A percentile compares a stretch with the other conserved stretches of the same genome.
Evolutionary conservation across 305 asterid species (phyloP).

Genomic region (Rubia balearica): DNA sequence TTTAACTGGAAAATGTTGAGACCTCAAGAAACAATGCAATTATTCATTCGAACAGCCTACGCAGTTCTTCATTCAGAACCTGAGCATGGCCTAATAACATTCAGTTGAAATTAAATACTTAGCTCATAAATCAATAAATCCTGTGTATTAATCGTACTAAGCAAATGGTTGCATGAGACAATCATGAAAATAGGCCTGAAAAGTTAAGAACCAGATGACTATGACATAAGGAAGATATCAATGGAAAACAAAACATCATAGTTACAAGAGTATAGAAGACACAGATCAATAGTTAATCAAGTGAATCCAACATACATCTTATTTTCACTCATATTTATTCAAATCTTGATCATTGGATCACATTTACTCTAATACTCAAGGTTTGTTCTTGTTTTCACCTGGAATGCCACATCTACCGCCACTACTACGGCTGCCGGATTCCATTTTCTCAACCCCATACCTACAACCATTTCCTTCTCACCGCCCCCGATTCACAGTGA

Average conservation of each 20-base stretch:
- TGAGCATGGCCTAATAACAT: not conserved
- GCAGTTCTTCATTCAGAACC: not conserved
- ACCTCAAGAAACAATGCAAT: not conserved
- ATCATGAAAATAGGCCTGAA: not conserved
- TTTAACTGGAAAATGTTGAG: not conserved
- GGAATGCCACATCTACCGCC: too few relatives aligned
- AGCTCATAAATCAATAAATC: not conserved
- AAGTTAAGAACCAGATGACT: not conserved
- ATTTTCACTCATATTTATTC: too few relatives aligned
- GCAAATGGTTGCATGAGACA: too few relatives aligned
- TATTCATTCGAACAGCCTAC: not conserved
- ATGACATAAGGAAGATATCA: not conserved
- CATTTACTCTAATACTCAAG: too few relatives aligned
- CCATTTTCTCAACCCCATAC: too few relatives aligned
- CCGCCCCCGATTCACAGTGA: too few relatives aligned
- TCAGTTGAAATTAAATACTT: not conserved
- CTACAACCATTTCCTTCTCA: too few relatives aligned
- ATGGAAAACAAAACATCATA: not conserved
- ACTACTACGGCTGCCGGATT: too few relatives aligned
- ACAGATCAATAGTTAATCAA: too few relatives aligned
- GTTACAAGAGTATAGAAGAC: not conserved
- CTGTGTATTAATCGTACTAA: not conserved
- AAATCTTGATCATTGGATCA: too few relatives aligned
- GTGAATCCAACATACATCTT: too few relatives aligned
- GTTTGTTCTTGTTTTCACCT: too few relatives aligned